Percentiles rank a stretch among this genome's conserved stretches.
phyloP scores from a whole-genome alignment of 169 alveolate genomes.

The Babesia ovata region DNA sequence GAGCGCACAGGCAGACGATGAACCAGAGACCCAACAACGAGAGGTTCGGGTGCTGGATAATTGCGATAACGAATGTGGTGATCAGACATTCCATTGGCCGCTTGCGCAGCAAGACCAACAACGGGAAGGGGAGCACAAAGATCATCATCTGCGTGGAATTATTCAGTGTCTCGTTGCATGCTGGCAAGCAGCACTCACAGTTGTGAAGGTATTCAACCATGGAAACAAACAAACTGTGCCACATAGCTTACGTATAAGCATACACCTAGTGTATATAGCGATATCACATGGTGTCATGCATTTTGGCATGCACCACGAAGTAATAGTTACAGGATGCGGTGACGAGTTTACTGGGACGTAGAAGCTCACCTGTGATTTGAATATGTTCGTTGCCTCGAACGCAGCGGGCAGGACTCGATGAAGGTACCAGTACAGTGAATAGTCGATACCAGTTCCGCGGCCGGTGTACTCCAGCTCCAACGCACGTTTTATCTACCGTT shows the following conservation, averaged over 20 bases:
- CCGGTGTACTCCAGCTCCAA: slow-evolving; percentile 21
- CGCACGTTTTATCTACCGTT: background rate
- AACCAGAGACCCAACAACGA: slow-evolving; percentile 54
- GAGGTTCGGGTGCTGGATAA: slow-evolving; percentile 34
- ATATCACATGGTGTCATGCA: no score
- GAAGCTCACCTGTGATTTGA: slow-evolving; percentile 57
- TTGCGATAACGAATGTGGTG: slow-evolving; percentile 25
- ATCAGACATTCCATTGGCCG: slow-evolving; percentile 59
- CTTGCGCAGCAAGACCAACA: slow-evolving; percentile 41
- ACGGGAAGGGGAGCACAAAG: slow-evolving; percentile 55
- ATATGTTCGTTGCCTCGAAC: slow-evolving; percentile 21
- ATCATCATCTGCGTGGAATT: slow-evolving; percentile 30
- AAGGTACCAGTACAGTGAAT: slow-evolving; percentile 60
- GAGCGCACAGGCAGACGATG: slow-evolving; percentile 31
- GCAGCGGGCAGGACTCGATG: slow-evolving; percentile 47
- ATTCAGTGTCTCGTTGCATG: no score
- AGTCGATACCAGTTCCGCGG: slow-evolving; percentile 52
- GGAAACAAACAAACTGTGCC: no score
- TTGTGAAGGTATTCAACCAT: background rate
- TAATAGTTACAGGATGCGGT: no score
- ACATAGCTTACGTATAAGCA: no score
- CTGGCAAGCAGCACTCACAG: background rate
- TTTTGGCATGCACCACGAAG: no score
- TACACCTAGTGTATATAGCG: no score
- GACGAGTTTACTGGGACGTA: background rate